Conservation (phyloP, 2,329 filamentous ascomycete species). For the Colletotrichum karsti region DNA sequence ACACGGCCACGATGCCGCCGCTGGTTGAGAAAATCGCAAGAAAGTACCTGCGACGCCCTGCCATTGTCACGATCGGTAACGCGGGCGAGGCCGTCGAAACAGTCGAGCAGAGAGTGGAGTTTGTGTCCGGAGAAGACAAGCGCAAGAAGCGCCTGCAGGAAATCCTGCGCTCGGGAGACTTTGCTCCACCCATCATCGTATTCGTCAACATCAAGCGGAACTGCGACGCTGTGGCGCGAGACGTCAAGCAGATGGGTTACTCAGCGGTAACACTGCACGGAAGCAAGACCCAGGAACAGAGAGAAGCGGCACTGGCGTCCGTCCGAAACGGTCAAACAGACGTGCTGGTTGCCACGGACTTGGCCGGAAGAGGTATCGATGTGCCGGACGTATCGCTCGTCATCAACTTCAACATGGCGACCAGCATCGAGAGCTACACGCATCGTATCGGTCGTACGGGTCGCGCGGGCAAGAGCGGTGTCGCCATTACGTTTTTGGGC, state of each 20-base stretch:
- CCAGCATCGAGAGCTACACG: conserved; percentile 91
- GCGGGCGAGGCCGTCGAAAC: conserved; percentile 96
- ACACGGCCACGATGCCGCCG: conserved; percentile 97
- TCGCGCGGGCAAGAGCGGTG: conserved; percentile 95
- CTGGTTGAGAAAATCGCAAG: conserved; percentile 95
- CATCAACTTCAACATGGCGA: conserved; percentile 99
- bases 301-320: conserved; percentile 89
- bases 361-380: conserved; percentile 97
- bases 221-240: conserved; percentile 92
- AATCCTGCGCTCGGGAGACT: conserved; percentile 83
- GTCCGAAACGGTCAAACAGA: conserved; percentile 83
- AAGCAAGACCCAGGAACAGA: conserved; percentile 96
- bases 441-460: conserved; percentile 97
- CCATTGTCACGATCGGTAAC: conserved; percentile 94
- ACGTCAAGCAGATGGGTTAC: conserved; percentile 95
- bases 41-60: conserved; percentile 92
- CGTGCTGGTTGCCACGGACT: conserved; percentile 93
- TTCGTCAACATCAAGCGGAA: conserved; percentile 99
- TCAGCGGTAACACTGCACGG: conserved; percentile 91
- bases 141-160: conserved; percentile 95
- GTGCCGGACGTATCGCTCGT: conserved; percentile 93
- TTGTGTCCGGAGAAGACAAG: conserved; percentile 90
- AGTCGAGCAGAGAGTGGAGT: conserved; percentile 96
- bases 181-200: conserved; percentile 91
- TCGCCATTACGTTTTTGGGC: conserved; percentile 94